Evolutionary conservation across 2,329 filamentous ascomycete species (phyloP), one percentile per base, ranked within the genome.

Genomic region (Zasmidium cellare): DNA sequence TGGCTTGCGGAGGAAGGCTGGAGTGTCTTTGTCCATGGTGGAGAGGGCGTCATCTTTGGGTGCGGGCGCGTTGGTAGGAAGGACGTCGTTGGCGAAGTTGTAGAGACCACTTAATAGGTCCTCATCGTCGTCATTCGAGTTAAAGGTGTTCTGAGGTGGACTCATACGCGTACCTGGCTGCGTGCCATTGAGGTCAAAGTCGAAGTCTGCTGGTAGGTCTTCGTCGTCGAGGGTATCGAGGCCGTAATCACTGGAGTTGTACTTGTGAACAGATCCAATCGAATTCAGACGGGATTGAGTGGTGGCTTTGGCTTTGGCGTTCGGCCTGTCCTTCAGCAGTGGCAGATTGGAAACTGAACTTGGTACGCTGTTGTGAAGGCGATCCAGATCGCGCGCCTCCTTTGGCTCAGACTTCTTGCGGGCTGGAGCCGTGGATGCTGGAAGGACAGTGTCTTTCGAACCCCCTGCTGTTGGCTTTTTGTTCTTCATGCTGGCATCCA

Each of bases 301-400:
- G 5, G 41, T 1, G 55, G 53, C n/a, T 23, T 18, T 44, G 25
- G 38, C 3, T 20, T 53, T 23, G 2, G n/a, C 20, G 11, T 22
- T 31, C 9, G 44, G 25, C 9, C 28, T n/a, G 45, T 25, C 28
- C 24, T 51, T 55, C 45, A 68, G 46, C 9, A 59, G 44, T n/a
- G 62, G 62, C 3, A 68, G 55, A 3, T 46, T 46, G 16, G 64
- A 57, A 9, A 63, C 69, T 2, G 60, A 61, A 11, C 47, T 65
- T 46, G 61, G 61, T 28, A 66, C 51, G 46, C 62, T 69, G 56
- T 65, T 62, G 61, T 68, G 65, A 1, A 69, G 53, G n/a, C 57
- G 49, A 19, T 65, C 53, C 14, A 71, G 61, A 11, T 60, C 58
- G 7, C 55, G 59, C 16, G 53, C 52, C 41, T 68, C 65, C 23